These are phyloP conservation scores for Bremia lactucae DNA, from an alignment of 352 stramenopile genomes.

Conservation along the genomic window DNA sequence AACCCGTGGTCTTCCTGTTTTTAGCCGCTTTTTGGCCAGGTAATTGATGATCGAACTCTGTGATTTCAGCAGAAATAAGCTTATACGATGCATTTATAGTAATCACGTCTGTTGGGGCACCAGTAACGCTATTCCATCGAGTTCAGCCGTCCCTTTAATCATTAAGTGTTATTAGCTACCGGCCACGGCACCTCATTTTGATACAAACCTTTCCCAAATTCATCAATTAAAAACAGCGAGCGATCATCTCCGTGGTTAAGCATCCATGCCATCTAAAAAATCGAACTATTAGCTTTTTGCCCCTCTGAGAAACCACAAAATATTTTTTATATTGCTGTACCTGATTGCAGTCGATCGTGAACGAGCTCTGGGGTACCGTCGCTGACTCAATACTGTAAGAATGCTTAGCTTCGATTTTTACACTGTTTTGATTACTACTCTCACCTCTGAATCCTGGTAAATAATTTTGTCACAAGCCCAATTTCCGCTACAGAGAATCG, in stretches of 20 bases:
- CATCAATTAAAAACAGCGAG: conserved; percentile 76
- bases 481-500: conserved; percentile 37
- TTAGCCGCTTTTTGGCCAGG: conserved; percentile 24
- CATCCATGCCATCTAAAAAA: conserved; percentile 69
- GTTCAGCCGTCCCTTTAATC: conserved; percentile 54
- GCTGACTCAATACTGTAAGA: conserved; percentile 58
- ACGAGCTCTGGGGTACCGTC: conserved; percentile 69
- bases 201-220: conserved; percentile 82
- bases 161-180: too few relatives aligned
- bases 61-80: conserved; percentile 3
- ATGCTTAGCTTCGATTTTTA: conserved; percentile 3
- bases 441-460: conserved; percentile 75
- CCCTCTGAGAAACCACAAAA: too few relatives aligned
- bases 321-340: conserved; percentile 14
- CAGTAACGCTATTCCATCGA: conserved; percentile 66
- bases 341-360: conserved; percentile 84
- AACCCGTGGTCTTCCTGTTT: conserved; percentile 32
- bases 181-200: too few relatives aligned
- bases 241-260: conserved; percentile 48
- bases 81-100: background rate
- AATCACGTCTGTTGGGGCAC: conserved; percentile 15
- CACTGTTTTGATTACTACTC: background rate
- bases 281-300: background rate
- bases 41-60: conserved; percentile 40
- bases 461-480: conserved; percentile 66